phyloP scores from a whole-genome alignment of 2,329 filamentous ascomycete species.

The Scedosporium boydii region DNA sequence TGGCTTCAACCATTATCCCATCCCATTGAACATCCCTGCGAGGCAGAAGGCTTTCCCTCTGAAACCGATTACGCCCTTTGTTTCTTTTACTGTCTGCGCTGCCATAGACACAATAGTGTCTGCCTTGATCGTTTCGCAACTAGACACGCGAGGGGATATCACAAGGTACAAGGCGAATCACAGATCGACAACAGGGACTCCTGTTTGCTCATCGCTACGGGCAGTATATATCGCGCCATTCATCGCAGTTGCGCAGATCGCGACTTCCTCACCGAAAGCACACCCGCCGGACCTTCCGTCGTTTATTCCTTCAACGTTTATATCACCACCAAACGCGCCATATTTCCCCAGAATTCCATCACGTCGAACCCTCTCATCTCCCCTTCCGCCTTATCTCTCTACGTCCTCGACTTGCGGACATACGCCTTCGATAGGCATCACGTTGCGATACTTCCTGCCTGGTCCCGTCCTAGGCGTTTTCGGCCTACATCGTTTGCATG shows the following conservation, averaged over 20 bases:
- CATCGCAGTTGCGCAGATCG: neutral
- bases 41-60: neutral
- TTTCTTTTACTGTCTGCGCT: constrained; percentile 10
- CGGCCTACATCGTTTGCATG: neutral
- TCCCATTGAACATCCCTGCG: neutral
- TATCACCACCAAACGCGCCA: too few relatives aligned
- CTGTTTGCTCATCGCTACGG: neutral
- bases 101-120: neutral
- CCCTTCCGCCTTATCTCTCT: neutral
- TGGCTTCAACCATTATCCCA: neutral
- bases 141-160: neutral
- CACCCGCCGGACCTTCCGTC: neutral
- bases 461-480: neutral
- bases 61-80: neutral
- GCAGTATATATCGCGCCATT: neutral
- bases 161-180: neutral
- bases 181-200: neutral
- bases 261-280: neutral
- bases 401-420: neutral
- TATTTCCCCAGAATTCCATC: too few relatives aligned
- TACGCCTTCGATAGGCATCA: neutral
- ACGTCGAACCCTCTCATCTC: neutral
- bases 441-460: too few relatives aligned
- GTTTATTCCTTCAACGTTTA: neutral
- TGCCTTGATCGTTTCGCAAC: neutral